Conservation (phyloP, 2,329 filamentous ascomycete species). For the Aspergillus glaucus region DNA sequence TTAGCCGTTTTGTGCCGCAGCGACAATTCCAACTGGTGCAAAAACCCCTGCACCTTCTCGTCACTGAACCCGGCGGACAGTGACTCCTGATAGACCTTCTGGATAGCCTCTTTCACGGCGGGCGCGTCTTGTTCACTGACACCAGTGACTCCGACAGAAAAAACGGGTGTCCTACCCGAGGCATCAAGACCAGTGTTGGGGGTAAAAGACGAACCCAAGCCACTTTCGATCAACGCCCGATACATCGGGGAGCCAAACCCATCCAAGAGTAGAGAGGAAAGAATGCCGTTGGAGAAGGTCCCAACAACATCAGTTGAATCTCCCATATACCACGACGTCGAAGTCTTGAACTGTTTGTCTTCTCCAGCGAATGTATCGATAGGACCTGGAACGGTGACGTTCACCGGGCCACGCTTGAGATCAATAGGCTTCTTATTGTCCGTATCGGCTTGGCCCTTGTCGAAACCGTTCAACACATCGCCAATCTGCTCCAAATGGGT, state of each 20-base stretch:
- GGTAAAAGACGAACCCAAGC: constrained; percentile 86
- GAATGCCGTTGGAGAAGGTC: constrained; percentile 75
- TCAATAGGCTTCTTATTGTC: constrained; percentile 71
- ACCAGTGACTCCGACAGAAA: constrained; percentile 87
- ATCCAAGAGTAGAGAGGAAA: constrained; percentile 80
- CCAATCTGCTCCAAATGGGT: constrained; percentile 77
- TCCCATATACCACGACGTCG: constrained; percentile 84
- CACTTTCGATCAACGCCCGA: constrained; percentile 77
- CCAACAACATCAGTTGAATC: constrained; percentile 77
- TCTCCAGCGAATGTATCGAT: constrained; percentile 78
- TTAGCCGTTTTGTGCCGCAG: constrained; percentile 95
- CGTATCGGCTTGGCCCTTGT: constrained; percentile 61
- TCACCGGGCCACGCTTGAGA: constrained; percentile 59
- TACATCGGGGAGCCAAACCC: constrained; percentile 95
- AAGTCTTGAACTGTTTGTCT: constrained; percentile 88
- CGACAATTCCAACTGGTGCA: constrained; percentile 89
- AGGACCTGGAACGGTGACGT: constrained; percentile 70
- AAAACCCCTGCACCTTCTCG: constrained; percentile 84
- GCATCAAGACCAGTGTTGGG: constrained; percentile 90
- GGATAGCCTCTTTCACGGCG: constrained; percentile 68
- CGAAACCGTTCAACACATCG: constrained; percentile 66
- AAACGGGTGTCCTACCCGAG: constrained; percentile 69
- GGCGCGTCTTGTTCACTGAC: constrained; percentile 73
- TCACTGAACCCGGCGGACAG: constrained; percentile 75
- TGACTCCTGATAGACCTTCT: constrained; percentile 64